A percentile compares a stretch with the other conserved stretches of the same genome.
Evolutionary conservation across 257 asterid species (phyloP).

Genomic region (Solanum okadae): DNA sequence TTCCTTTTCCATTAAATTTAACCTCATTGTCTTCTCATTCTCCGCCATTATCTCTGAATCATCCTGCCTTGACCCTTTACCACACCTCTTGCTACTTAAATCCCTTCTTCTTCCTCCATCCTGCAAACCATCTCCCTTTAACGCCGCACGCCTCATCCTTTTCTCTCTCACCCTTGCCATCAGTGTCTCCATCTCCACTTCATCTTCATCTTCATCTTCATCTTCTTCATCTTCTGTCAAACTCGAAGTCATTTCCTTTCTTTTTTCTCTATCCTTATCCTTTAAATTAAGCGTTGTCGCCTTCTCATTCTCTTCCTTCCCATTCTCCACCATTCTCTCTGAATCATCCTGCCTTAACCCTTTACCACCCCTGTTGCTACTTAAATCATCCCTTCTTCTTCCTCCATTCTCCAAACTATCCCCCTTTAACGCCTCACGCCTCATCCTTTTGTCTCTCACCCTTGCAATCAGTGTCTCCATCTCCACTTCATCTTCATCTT

Average conservation of each 20-base stretch:
- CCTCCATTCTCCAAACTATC: neutral
- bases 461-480: neutral
- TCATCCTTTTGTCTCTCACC: slow-evolving; percentile 18
- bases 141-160: neutral
- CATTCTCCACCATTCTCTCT: slow-evolving; percentile 16
- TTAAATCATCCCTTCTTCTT: neutral
- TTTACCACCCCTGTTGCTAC: neutral
- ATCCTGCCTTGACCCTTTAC: neutral
- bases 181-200: neutral
- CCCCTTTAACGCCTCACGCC: neutral
- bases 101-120: neutral
- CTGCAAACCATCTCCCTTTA: slow-evolving; percentile 1
- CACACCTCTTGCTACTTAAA: neutral
- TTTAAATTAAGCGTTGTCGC: neutral
- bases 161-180: neutral
- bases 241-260: neutral
- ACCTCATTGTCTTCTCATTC: neutral
- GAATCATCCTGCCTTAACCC: neutral
- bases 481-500: slow-evolving; percentile 5
- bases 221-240: neutral
- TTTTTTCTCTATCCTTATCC: slow-evolving; percentile 5
- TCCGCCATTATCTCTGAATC: slow-evolving; percentile 9
- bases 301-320: slow-evolving; percentile 14
- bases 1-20: neutral
- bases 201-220: neutral